Conservation (phyloP, 306 rosid species). For the Trifolium pratense region DNA sequence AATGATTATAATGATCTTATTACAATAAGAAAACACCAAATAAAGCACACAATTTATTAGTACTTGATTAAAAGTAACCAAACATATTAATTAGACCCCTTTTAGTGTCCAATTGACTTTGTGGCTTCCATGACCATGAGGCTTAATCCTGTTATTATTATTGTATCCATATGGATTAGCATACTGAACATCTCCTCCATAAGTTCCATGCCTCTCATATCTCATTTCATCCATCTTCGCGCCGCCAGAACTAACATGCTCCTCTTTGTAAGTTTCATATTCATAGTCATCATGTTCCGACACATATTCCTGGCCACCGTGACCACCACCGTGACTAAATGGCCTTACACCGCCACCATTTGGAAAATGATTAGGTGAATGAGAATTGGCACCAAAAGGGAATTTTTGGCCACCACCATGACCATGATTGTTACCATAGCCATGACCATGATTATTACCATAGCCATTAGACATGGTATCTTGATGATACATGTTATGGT, state of each 20-base stretch:
- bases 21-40: conserved; percentile 22
- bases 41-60: conserved; percentile 30
- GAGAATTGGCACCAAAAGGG: conserved; percentile 1
- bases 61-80: background rate
- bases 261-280: conserved; percentile 27
- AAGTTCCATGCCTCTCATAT: conserved; percentile 16
- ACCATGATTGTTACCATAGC: background rate
- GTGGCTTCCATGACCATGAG: conserved; percentile 30
- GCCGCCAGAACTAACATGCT: conserved; percentile 9
- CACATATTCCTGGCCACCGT: conserved; percentile 3
- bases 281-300: conserved; percentile 12
- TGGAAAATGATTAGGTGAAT: background rate
- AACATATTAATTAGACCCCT: conserved; percentile 41
- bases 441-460: background rate
- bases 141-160: conserved; percentile 11
- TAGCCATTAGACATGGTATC: background rate
- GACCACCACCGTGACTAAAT: conserved; percentile 30
- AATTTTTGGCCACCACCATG: background rate
- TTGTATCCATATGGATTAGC: conserved; percentile 32
- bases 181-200: conserved; percentile 28
- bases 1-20: conserved; percentile 20
- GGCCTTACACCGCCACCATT: background rate
- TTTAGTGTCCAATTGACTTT: conserved; percentile 39
- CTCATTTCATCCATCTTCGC: conserved; percentile 44
- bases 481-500: conserved; percentile 9